Evolutionary conservation across 192 early-diverging fungal genomes (phyloP).

Genomic region (Thoreauomyces humboldtii): DNA sequence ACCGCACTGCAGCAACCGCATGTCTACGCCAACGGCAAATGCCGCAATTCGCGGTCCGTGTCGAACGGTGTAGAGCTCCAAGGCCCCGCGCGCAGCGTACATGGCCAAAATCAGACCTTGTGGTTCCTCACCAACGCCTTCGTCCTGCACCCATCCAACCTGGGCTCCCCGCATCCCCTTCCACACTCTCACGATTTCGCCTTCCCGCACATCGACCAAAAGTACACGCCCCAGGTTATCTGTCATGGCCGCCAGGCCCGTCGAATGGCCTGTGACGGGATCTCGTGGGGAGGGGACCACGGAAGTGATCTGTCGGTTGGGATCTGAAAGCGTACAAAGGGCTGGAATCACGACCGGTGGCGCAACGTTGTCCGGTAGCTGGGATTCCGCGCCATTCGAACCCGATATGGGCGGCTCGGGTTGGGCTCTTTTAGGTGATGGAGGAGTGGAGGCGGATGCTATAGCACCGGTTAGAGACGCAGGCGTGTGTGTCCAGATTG

Average conservation of each 20-base stretch:
- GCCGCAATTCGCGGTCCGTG: constrained; percentile 60
- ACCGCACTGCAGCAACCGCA: constrained; percentile 37
- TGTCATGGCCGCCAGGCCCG: constrained; percentile 55
- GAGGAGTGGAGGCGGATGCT: background rate
- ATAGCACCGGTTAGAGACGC: constrained; percentile 8
- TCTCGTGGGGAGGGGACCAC: constrained; percentile 50
- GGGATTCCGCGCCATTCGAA: no score
- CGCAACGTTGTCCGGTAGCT: constrained; percentile 47
- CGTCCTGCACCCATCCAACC: constrained; percentile 67
- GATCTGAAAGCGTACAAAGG: constrained; percentile 50
- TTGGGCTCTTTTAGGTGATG: background rate
- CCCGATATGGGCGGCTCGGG: constrained; percentile 30
- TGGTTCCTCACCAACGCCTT: background rate
- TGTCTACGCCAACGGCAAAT: constrained; percentile 55
- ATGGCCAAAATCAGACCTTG: constrained; percentile 57
- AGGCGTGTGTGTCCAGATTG: constrained; percentile 53
- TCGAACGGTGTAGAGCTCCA: constrained; percentile 63
- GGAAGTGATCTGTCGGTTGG: constrained; percentile 50
- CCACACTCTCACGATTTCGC: constrained; percentile 67
- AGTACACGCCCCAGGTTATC: constrained; percentile 69
- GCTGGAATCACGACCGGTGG: constrained; percentile 54
- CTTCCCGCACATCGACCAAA: constrained; percentile 59
- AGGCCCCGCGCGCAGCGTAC: constrained; percentile 59
- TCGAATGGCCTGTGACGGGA: constrained; percentile 32
- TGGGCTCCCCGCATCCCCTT: constrained; percentile 71